Conservation (phyloP, 2,329 filamentous ascomycete genomes). For the Lanzia echinophila region DNA sequence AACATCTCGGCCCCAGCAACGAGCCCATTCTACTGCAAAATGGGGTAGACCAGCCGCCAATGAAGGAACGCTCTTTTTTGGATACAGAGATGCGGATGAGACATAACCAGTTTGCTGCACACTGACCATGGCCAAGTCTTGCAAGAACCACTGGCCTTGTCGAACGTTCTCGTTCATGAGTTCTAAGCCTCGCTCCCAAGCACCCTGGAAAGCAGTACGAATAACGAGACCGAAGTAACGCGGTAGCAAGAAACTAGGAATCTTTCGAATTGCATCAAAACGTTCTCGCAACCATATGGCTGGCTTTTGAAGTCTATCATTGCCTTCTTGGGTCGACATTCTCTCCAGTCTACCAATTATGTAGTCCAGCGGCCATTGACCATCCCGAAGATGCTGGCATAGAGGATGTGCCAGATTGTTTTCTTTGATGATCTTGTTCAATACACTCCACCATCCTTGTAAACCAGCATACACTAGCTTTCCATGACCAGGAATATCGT, state of each 20-base stretch:
- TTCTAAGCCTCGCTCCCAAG: constrained; percentile 68
- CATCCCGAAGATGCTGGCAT: constrained; percentile 85
- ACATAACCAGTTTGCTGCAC: constrained; percentile 85
- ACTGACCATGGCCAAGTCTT: constrained; percentile 84
- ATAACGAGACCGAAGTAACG: constrained; percentile 89
- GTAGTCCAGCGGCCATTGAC: constrained; percentile 89
- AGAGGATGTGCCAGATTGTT: constrained; percentile 92
- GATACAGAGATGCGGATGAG: constrained; percentile 85
- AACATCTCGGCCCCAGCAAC: constrained; percentile 95
- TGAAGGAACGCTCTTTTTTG: constrained; percentile 74
- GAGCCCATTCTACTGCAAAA: constrained; percentile 87
- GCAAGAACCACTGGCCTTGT: constrained; percentile 80
- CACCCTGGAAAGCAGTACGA: constrained; percentile 79
- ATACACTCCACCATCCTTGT: constrained; percentile 97
- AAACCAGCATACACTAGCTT: constrained; percentile 88
- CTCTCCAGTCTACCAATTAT: constrained; percentile 71
- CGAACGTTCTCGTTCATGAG: constrained; percentile 73
- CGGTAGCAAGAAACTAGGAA: constrained; percentile 85
- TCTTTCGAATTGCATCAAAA: constrained; percentile 75
- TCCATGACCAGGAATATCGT: constrained; percentile 77
- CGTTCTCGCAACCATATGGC: constrained; percentile 75
- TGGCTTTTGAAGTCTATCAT: constrained; percentile 55
- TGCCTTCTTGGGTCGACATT: constrained; percentile 56
- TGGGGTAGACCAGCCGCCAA: constrained; percentile 90
- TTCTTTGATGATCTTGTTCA: constrained; percentile 75